These are phyloP conservation scores for Blastobotrys ciferrii DNA, from an alignment of 1,139 yeast genomes.

Conservation along the genomic window DNA sequence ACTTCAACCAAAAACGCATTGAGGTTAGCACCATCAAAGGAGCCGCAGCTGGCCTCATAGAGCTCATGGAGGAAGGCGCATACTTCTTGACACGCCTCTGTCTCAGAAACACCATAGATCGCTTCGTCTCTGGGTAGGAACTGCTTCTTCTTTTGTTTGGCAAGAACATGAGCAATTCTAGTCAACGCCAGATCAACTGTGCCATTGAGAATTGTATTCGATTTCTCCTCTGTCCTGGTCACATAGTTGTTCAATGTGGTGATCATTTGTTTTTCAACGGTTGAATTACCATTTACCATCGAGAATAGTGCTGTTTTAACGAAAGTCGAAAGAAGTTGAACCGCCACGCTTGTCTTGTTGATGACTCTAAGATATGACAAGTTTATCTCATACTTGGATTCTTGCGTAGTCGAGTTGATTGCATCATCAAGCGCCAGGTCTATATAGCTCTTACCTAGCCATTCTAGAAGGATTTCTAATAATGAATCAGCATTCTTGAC, in stretches of 20 bases:
- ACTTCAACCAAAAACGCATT: slow-evolving; percentile 53
- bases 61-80: slow-evolving; percentile 52
- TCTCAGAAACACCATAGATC: slow-evolving; percentile 42
- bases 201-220: slow-evolving; percentile 63
- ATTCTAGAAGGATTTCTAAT: slow-evolving; percentile 63
- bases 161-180: slow-evolving; percentile 41
- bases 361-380: slow-evolving; percentile 53
- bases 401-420: slow-evolving; percentile 44
- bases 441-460: slow-evolving; percentile 70
- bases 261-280: slow-evolving; percentile 62
- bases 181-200: slow-evolving; percentile 46
- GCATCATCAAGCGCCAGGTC: slow-evolving; percentile 75
- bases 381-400: slow-evolving; percentile 39
- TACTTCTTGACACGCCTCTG: slow-evolving; percentile 58
- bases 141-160: slow-evolving; percentile 65
- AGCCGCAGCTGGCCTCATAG: slow-evolving; percentile 31
- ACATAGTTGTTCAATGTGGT: slow-evolving; percentile 66
- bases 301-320: slow-evolving; percentile 72
- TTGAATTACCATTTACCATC: slow-evolving; percentile 53
- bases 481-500: slow-evolving; percentile 65
- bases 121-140: slow-evolving; percentile 48
- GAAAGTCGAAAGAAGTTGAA: slow-evolving; percentile 67
- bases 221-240: slow-evolving; percentile 62
- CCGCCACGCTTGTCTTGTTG: slow-evolving; percentile 57
- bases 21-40: slow-evolving; percentile 55